phyloP scores from a whole-genome alignment of 495 filamentous ascomycete genomes.

The Neurospora sp. region DNA sequence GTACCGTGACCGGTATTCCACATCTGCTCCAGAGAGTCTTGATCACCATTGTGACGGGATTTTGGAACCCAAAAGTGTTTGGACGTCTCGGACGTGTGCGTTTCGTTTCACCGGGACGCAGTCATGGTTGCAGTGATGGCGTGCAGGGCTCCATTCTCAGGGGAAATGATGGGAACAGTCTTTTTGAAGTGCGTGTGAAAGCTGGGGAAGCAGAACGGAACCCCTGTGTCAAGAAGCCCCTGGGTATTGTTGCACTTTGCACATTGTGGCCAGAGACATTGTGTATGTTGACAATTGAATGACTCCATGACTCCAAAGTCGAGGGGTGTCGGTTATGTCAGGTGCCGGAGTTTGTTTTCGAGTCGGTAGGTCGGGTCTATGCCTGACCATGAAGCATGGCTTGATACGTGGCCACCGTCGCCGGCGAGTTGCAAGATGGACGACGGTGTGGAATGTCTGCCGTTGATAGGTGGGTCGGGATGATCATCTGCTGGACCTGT shows the following conservation, averaged over 20 bases:
- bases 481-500: neutral
- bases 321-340: neutral
- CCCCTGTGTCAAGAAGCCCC: neutral
- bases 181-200: neutral
- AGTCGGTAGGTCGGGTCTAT: neutral
- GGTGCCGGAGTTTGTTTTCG: neutral
- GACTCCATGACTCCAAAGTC: neutral
- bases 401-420: neutral
- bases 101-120: constrained; percentile 7
- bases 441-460: neutral
- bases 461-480: neutral
- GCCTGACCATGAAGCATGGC: neutral
- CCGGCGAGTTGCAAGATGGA: neutral
- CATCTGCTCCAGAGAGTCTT: neutral
- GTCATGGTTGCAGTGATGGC: neutral
- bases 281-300: neutral
- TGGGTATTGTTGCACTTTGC: neutral
- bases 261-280: neutral
- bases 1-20: neutral
- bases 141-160: neutral
- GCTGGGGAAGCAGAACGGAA: neutral
- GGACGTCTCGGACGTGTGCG: neutral
- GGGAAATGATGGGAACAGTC: neutral
- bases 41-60: neutral
- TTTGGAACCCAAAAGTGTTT: neutral